These are phyloP conservation scores for Drechslerella dactyloides DNA, from an alignment of 2,329 filamentous ascomycete genomes.

Conservation along the genomic window DNA sequence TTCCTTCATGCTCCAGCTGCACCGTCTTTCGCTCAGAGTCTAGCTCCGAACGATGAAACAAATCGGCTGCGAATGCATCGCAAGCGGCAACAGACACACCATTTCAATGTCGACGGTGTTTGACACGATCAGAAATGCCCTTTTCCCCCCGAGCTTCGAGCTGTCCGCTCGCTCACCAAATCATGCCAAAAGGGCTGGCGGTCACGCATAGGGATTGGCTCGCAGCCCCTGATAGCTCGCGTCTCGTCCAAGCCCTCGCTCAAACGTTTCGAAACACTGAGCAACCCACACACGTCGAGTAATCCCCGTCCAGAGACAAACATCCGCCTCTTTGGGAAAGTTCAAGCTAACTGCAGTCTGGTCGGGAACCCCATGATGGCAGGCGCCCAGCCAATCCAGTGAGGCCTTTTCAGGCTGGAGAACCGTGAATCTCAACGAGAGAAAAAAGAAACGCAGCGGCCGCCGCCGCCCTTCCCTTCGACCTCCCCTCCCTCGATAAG, in stretches of 20 bases:
- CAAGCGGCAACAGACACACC: constrained; percentile 51
- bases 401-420: constrained; percentile 50
- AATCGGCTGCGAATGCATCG: constrained; percentile 50
- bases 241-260: constrained; percentile 50
- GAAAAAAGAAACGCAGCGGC: neutral
- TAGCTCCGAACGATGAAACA: constrained; percentile 48
- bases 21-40: constrained; percentile 30
- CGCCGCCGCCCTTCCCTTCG: constrained; percentile 14
- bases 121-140: constrained; percentile 45
- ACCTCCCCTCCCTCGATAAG: constrained; percentile 47
- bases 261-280: constrained; percentile 52
- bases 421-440: constrained; percentile 28
- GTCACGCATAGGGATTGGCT: constrained; percentile 50
- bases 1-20: constrained; percentile 49
- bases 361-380: constrained; percentile 46
- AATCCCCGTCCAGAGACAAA: constrained; percentile 51
- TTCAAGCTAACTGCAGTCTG: constrained; percentile 47
- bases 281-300: constrained; percentile 49
- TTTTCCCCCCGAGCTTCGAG: constrained; percentile 29
- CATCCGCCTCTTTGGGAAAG: constrained; percentile 51
- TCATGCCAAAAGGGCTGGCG: constrained; percentile 50
- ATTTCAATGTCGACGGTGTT: constrained; percentile 41
- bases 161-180: constrained; percentile 24
- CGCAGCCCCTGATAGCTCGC: constrained; percentile 49
- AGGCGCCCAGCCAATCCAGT: constrained; percentile 51